Evolutionary conservation across 2,329 filamentous ascomycete genomes (phyloP), one percentile per base, ranked within the genome.

Genomic region (Ceratocystis colombiana): DNA sequence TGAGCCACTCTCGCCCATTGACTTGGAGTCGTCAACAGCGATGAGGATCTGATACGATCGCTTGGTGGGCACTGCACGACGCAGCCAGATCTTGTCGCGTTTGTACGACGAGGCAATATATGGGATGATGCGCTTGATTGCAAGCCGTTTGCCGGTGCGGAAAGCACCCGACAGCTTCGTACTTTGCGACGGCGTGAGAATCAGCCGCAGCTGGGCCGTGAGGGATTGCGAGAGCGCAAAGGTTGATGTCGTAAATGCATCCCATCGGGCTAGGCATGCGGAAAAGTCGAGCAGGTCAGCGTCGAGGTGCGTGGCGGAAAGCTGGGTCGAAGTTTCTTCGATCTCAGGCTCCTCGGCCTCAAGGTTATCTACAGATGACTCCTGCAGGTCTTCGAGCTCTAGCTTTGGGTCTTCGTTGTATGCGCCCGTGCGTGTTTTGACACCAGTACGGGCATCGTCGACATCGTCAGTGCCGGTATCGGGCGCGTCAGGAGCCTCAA

Each of bases 61-160:
- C 77, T 97, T 97, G 46, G 88, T 93, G 0, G 95, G 95, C 62
- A 96, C 86, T 44, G 85, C 88, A 66, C 95, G 86, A 15, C 95
- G 88, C 88, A 99, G 96, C 94, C 94, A 99, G 77, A 99, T 99
- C 81, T 99, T 99, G 83, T 99, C 94, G 68, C 94, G 89, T 80
- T 96, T 97, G 82, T 96, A 99, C 73, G 89, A 88, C 0, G 92
- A 97, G 1, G 95, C 94, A 71, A 99, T 97, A 78, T 99, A 99
- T 0, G 95, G 94, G 72, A 99, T 99, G 77, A 99, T 99, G 71
- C 93, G 90, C 77, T 97, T 97, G 79, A 99, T 96, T 77, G 97
- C 99, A 71, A 99, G 89, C 0, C 94, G 88, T 76, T 99, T 99
- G 69, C 94, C 94, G 0, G 94, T 99, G 71, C 94, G 89, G 82